Evolutionary conservation across 1,284 basidiomycete species (phyloP).

Genomic region (Acaromyces ingoldii): DNA sequence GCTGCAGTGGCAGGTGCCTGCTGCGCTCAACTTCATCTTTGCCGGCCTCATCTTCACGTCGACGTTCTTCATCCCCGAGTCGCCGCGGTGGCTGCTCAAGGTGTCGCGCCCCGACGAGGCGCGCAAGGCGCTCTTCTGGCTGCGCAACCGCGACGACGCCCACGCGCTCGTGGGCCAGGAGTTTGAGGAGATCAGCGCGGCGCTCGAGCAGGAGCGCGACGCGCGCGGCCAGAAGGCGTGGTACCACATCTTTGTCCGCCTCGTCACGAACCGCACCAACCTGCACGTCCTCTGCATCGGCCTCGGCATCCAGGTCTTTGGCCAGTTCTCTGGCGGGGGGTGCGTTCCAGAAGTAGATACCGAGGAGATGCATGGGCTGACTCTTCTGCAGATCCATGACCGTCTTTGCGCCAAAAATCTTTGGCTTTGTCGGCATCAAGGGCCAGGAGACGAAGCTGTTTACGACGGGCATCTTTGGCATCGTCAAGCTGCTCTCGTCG

Average conservation of each 20-base stretch:
- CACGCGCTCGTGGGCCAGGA: slow-evolving; percentile 23
- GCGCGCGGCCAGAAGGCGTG: background rate
- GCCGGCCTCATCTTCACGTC: slow-evolving; percentile 25
- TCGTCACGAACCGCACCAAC: slow-evolving; percentile 27
- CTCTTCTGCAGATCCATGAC: too few relatives aligned
- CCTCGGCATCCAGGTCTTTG: slow-evolving; percentile 33
- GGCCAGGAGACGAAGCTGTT: slow-evolving; percentile 22
- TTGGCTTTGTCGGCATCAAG: slow-evolving; percentile 24
- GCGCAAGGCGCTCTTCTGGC: slow-evolving; percentile 20
- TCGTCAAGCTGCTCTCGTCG: slow-evolving; percentile 34
- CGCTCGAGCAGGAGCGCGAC: slow-evolving; percentile 18
- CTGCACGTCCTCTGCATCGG: slow-evolving; percentile 26
- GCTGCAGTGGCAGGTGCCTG: slow-evolving; percentile 25
- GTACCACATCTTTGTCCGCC: slow-evolving; percentile 15
- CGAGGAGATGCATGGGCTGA: too few relatives aligned
- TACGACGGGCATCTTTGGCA: slow-evolving; percentile 31
- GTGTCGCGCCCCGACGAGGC: slow-evolving; percentile 23
- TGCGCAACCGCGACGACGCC: slow-evolving; percentile 23
- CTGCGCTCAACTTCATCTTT: slow-evolving; percentile 32
- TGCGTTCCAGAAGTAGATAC: too few relatives aligned
- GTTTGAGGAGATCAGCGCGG: slow-evolving; percentile 23
- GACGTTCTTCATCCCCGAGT: slow-evolving; percentile 26
- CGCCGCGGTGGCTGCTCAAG: slow-evolving; percentile 35
- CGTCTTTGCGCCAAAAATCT: slow-evolving; percentile 28
- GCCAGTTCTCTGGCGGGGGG: slow-evolving; percentile 30